These are phyloP conservation scores for Naganishia albida DNA, from an alignment of 1,284 basidiomycete species.

Conservation along the genomic window DNA sequence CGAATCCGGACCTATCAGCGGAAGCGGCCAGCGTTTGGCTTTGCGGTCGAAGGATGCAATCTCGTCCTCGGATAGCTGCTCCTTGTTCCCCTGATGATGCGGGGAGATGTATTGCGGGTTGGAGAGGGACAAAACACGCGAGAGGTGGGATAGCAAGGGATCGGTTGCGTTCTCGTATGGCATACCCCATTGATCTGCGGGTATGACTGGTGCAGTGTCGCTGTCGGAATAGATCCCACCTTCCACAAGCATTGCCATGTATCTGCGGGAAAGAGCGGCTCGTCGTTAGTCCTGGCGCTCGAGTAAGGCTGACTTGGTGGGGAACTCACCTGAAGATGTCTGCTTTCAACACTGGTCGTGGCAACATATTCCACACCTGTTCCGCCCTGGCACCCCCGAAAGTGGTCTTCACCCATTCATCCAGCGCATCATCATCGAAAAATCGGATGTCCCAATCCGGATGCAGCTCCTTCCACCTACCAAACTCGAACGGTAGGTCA, in stretches of 20 bases:
- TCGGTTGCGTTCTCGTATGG: constrained; percentile 42
- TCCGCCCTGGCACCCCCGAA: constrained; percentile 41
- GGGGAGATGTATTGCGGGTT: constrained; percentile 36
- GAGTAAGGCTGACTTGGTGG: background rate
- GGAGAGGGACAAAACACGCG: constrained; percentile 39
- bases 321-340: constrained; percentile 42
- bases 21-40: constrained; percentile 23
- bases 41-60: constrained; percentile 12
- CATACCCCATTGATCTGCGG: constrained; percentile 42
- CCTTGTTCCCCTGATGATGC: background rate
- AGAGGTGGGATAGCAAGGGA: constrained; percentile 40
- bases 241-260: constrained; percentile 39
- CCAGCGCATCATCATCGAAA: constrained; percentile 42
- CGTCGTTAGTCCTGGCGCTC: background rate
- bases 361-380: constrained; percentile 40
- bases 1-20: constrained; percentile 11
- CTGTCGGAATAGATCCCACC: constrained; percentile 47
- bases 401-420: constrained; percentile 39
- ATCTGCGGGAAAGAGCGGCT: background rate
- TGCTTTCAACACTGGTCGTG: constrained; percentile 38
- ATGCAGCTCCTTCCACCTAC: constrained; percentile 44
- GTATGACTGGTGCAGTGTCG: constrained; percentile 45
- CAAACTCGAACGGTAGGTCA: constrained; percentile 40
- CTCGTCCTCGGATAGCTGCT: constrained; percentile 10
- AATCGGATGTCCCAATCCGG: constrained; percentile 42